Evolutionary conservation across 2,329 filamentous ascomycete genomes (phyloP).

Genomic region (Pseudomassariella vexata): DNA sequence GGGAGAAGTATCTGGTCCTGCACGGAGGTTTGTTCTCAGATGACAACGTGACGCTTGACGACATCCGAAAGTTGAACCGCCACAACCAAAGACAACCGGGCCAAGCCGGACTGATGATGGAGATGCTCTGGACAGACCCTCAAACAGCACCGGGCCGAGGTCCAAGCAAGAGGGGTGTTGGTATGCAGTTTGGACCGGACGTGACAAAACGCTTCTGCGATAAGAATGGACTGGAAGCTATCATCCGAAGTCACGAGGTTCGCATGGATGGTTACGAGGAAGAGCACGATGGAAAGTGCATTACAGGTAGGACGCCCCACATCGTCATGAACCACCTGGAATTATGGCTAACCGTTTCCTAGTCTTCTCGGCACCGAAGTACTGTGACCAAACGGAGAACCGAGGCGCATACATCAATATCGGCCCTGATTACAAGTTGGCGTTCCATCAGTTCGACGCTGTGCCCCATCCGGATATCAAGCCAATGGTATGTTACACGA

Average conservation of each 20-base stretch:
- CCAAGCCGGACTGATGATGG: slow-evolving; percentile 96
- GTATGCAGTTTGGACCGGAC: slow-evolving; percentile 93
- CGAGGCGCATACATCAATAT: slow-evolving; percentile 99
- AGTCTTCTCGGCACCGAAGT: slow-evolving; percentile 96
- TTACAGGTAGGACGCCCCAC: slow-evolving; percentile 60
- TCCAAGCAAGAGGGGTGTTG: slow-evolving; percentile 93
- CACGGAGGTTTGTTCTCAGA: slow-evolving; percentile 96
- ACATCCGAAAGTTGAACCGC: slow-evolving; percentile 87
- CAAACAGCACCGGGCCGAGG: slow-evolving; percentile 80
- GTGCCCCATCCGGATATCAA: slow-evolving; percentile 94
- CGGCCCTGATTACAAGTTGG: slow-evolving; percentile 81
- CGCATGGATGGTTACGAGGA: slow-evolving; percentile 99
- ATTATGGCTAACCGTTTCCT: slow-evolving; percentile 16
- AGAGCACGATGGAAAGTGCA: slow-evolving; percentile 91
- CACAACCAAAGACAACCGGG: slow-evolving; percentile 90
- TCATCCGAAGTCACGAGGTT: slow-evolving; percentile 96
- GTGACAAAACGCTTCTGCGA: slow-evolving; percentile 96
- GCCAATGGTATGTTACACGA: slow-evolving; percentile 63
- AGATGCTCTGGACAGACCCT: slow-evolving; percentile 99
- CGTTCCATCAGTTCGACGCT: slow-evolving; percentile 90
- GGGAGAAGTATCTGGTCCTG: slow-evolving; percentile 83
- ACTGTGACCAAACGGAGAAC: slow-evolving; percentile 97
- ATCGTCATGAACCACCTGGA: not conserved
- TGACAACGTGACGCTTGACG: slow-evolving; percentile 84
- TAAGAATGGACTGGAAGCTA: slow-evolving; percentile 86